These are phyloP conservation scores for Coleophoma crateriformis DNA, from an alignment of 2,329 filamentous ascomycete species.

Conservation along the genomic window DNA sequence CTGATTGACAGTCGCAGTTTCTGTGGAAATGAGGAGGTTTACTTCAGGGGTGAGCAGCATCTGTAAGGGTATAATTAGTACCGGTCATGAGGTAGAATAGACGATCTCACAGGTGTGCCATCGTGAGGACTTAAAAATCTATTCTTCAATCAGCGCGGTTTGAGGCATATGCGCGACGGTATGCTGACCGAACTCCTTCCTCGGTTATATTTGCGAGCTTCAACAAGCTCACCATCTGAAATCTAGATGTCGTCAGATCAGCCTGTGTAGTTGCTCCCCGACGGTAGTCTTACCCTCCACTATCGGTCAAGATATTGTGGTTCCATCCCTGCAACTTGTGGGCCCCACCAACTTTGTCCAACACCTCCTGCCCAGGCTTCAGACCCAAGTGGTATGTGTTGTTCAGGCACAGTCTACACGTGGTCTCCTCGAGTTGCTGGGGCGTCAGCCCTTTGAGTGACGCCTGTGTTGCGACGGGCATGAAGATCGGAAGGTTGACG, in stretches of 20 bases:
- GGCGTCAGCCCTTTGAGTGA: constrained; percentile 93
- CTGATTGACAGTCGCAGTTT: no score
- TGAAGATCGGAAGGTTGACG: constrained; percentile 89
- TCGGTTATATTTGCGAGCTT: constrained; percentile 93
- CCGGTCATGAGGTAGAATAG: background rate
- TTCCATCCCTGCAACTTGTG: constrained; percentile 95
- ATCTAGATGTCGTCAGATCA: constrained; percentile 48
- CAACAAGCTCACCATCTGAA: constrained; percentile 97
- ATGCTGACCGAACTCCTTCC: constrained; percentile 63
- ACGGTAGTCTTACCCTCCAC: constrained; percentile 50
- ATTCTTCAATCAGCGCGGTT: background rate
- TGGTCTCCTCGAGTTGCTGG: constrained; percentile 82
- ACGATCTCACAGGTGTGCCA: constrained; percentile 54
- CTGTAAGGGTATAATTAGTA: background rate
- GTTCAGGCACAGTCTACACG: constrained; percentile 88
- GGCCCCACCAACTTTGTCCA: constrained; percentile 84
- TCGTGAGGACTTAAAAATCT: constrained; percentile 91
- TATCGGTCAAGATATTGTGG: constrained; percentile 86
- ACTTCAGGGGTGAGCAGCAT: constrained; percentile 93
- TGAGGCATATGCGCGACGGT: no score
- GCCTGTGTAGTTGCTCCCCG: constrained; percentile 6
- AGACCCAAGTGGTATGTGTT: constrained; percentile 97
- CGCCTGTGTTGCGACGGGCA: constrained; percentile 96
- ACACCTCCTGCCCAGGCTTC: constrained; percentile 85
- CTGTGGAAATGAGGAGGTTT: background rate